Evolutionary conservation across 2,329 filamentous ascomycete species (phyloP), one percentile per base, ranked within the genome.

Genomic region (Triangularia setosa): DNA sequence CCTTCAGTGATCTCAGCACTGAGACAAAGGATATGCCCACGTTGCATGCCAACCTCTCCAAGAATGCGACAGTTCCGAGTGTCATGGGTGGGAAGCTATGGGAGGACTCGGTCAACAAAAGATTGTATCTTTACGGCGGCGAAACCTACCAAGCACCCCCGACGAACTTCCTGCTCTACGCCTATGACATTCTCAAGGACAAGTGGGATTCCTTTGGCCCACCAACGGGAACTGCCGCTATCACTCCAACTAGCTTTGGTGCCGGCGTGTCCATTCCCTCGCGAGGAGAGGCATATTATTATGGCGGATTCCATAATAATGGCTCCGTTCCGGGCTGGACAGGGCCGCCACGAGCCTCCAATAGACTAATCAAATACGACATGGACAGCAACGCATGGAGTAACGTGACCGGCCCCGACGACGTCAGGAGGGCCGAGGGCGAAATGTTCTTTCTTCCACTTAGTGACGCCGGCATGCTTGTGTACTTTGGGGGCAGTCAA

Each of bases 61-160:
- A 68, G n/a, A 65, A 68, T 35, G 63, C 65, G 9, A 62, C 63
- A 1, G 58, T 68, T 6, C 67, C 67, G 1, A 62, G 27, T 24
- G 67, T 68, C 35, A 64, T 55, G 33, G 65, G 65, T 6, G 67
- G 67, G 1, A 48, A 62, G 18, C 18, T 68, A 1, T 68, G 67
- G 67, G 65, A 62, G 25, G 67, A 68, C 44, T 62, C 62, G 5
- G 60, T 68, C 18, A 68, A 68, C 55, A 68, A 68, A 58, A 40
- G 67, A 25, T 48, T 68, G 40, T 68, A 65, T 25, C 56, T 67
- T 5, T 68, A 58, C 23, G 67, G 67, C 4, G 67, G 67, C 3
- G 67, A 68, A 23, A 52, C 59, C 5, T 62, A 57, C 56, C 58
- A 61, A 18, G 25, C 54, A 2, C n/a, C 61, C n/a, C 59, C 65